Base-by-base conservation (phyloP, 2,329 filamentous ascomycete genomes). In the Diaporthe australafricana region DNA sequence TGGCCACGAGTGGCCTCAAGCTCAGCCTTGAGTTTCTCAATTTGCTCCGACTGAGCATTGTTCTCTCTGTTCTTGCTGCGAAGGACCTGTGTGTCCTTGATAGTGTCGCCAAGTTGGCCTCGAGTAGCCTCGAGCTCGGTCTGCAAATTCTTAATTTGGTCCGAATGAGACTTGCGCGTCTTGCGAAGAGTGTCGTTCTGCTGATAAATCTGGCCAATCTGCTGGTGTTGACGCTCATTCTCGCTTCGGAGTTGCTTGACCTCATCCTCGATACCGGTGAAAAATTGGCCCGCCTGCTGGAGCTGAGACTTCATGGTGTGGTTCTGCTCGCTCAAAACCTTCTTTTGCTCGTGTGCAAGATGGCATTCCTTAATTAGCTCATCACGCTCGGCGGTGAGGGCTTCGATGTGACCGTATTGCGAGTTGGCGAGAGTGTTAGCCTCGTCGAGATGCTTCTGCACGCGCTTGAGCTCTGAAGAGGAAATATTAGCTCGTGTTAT, bases 361-460 rank as follows among this genome's bases (percentile, higher is more conserved):
- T 48, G 67, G 47, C 67, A 69, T 47, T 69, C 67, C 45, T 60
- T 60, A 45, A 63, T 63, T 25, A 70, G n/a, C 12, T 68, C 56
- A 75, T 93, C 91, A 38, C 90, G 87, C 79, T 94, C 92, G 38
- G 88, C 85, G 3, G 86, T 85, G 52, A 93, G 81, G 4, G 90
- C 87, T 73, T 91, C 88, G 72, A 88, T 90, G 73, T 90, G 87
- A 67, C 91, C 90, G 65, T 92, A 89, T 45, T 87, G 85, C n/a
- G 89, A 85, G 73, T 87, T 89, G 30, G 88, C 83, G 77, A 91
- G 91, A 55, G 88, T 88, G 69, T 90, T 89, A 47, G 88, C 86
- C 74, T 91, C 86, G 72, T 92, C 89, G 1, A 93, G 82, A 20
- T 88, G 89, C 9, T 86, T 83, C 76, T 92, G 88, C 47, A 93